These are phyloP conservation scores for Garcia nutans DNA, from an alignment of 345 rosid genomes.

Conservation along the genomic window DNA sequence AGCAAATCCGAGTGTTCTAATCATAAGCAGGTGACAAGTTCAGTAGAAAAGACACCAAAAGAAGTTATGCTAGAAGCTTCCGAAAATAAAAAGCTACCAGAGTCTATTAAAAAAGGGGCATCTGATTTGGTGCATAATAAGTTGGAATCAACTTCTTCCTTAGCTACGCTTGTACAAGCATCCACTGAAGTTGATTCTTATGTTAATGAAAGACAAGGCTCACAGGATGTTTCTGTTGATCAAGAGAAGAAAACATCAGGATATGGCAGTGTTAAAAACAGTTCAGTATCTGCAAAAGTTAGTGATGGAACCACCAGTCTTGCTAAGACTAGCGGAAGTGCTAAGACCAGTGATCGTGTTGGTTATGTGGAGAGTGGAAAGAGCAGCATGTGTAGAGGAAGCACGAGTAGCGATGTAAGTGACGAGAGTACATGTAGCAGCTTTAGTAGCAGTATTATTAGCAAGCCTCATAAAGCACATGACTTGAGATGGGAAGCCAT, in stretches of 20 bases:
- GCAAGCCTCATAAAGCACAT: constrained; percentile 84
- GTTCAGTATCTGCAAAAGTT: constrained; percentile 73
- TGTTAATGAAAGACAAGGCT: constrained; percentile 44
- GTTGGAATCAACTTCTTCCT: constrained; percentile 39
- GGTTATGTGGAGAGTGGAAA: constrained; percentile 83
- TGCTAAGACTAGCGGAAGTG: constrained; percentile 71
- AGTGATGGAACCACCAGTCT: constrained; percentile 74
- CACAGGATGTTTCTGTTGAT: constrained; percentile 44
- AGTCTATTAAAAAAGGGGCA: constrained; percentile 42
- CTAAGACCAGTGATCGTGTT: constrained; percentile 72
- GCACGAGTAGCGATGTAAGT: constrained; percentile 85
- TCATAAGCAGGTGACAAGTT: constrained; percentile 31
- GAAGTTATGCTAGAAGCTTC: constrained; percentile 32
- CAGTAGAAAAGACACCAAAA: constrained; percentile 34
- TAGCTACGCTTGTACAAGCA: constrained; percentile 38
- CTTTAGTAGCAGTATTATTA: constrained; percentile 79
- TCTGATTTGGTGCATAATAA: constrained; percentile 33
- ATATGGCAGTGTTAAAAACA: constrained; percentile 63
- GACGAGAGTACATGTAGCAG: constrained; percentile 93
- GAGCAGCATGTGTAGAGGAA: constrained; percentile 88
- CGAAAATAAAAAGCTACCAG: constrained; percentile 41
- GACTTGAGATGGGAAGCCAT: constrained; percentile 96
- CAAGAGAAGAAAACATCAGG: constrained; percentile 68
- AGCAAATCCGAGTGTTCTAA: constrained; percentile 31
- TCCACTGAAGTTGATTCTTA: constrained; percentile 40